Evolutionary conservation across 305 asterid genomes (phyloP), one percentile per base, ranked within the genome.

Genomic region (Solanum hybrid): DNA sequence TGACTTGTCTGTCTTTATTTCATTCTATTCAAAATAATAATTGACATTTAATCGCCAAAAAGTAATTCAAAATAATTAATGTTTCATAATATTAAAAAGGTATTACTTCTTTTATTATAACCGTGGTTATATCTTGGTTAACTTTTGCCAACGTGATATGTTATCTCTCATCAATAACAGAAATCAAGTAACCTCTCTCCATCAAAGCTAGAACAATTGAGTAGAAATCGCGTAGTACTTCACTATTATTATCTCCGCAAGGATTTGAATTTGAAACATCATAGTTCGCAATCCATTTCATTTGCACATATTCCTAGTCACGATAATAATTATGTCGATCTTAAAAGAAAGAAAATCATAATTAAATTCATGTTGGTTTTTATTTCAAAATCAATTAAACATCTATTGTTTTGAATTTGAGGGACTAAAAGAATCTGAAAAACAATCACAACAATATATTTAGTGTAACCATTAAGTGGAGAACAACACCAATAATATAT

Each of bases 111-210:
- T 64, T 64, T 22, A 0, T 64, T 64, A 69, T 69, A 69, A 69
- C 3, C 2, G 16, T 69, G 18, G 76, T 11, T 18, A 8, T 8
- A 8, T 64, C 28, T 64, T 22, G 13, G 3, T 11, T 26, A 5
- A 69, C 4, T 69, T 24, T 69, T 0, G 3, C 16, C 7, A 3
- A 69, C 0, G 16, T 24, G 16, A 69, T 2, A 67, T 10, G 29
- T 67, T 5, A n/a, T 0, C 29, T 67, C 7, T n/a, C 0, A n/a
- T 67, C 14, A 67, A 4, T 5, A 8, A 10, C 0, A 9, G 6
- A 4, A 10, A n/a, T 0, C 31, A n/a, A n/a, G 13, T 67, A 8
- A 7, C 1, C 10, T 57, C 29, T n/a, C 29, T 67, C 31, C 1
- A n/a, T 5, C 4, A n/a, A n/a, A 67, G 1, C 18, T 24, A 69